Percentiles rank a stretch among this genome's conserved stretches.
phyloP scores from a whole-genome alignment of 1,284 basidiomycete species.

The Rhizoctonia solani region DNA sequence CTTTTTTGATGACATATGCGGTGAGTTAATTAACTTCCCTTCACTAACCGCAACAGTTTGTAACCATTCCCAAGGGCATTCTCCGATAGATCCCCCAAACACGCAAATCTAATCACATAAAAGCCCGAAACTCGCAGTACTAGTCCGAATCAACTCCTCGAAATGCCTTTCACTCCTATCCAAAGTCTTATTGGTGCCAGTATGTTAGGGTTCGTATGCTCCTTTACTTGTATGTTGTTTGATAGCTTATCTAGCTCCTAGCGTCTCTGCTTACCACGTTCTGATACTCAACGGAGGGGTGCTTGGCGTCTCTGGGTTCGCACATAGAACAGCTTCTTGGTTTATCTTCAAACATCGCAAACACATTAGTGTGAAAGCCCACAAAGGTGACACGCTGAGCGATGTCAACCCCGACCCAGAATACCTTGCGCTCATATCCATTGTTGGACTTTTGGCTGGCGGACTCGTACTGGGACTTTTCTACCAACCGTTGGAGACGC shows the following conservation, averaged over 20 bases:
- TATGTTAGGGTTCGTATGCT: slow-evolving; percentile 21
- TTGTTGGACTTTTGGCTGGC: slow-evolving; percentile 6
- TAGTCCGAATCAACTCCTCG: neutral
- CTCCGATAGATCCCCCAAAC: neutral
- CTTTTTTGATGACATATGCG: neutral
- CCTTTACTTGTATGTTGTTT: neutral
- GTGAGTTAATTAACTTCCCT: neutral
- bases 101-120: too few relatives aligned
- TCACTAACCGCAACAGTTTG: too few relatives aligned
- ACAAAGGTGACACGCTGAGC: neutral
- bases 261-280: slow-evolving; percentile 10
- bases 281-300: slow-evolving; percentile 20
- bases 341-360: neutral
- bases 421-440: slow-evolving; percentile 9
- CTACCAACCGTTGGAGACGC: neutral
- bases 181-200: slow-evolving; percentile 15
- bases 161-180: slow-evolving; percentile 25
- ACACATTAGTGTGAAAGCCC: neutral
- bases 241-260: neutral
- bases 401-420: slow-evolving; percentile 14
- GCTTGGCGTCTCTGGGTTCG: slow-evolving; percentile 17
- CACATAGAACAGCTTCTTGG: neutral
- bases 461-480: neutral
- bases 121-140: too few relatives aligned
- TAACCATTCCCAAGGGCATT: neutral